phyloP scores from a whole-genome alignment of 257 asterid genomes.

The Petunia axillaris region DNA sequence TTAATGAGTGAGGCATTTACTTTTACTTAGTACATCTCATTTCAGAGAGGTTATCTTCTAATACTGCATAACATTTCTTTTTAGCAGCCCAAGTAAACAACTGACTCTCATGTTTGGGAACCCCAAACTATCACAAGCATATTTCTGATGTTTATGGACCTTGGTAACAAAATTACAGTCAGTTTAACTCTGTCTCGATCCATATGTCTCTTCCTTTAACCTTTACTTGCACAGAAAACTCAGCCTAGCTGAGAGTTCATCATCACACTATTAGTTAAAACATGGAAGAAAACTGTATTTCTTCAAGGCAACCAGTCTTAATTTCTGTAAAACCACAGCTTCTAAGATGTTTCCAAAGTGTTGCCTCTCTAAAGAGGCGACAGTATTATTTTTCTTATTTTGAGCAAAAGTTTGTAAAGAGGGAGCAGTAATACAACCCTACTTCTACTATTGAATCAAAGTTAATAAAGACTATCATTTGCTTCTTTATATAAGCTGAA shows the following conservation, averaged over 20 bases:
- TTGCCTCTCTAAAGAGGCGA: not conserved
- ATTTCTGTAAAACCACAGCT: not conserved
- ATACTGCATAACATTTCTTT: not conserved
- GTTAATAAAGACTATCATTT: not conserved
- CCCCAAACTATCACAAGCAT: not conserved
- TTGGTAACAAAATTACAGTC: not conserved
- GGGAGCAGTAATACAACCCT: not conserved
- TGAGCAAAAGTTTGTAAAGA: not conserved
- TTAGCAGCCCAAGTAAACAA: slow-evolving; percentile 2
- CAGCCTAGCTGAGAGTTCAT: not conserved
- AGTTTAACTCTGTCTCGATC: not conserved
- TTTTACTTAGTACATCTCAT: not conserved
- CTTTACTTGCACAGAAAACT: slow-evolving; percentile 10
- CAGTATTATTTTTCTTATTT: not conserved
- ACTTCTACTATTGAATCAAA: not conserved
- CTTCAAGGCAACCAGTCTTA: not conserved
- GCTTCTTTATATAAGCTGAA: slow-evolving; percentile 4
- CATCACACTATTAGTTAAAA: not conserved
- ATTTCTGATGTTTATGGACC: not conserved
- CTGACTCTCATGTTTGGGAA: not conserved
- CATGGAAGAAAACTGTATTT: not conserved
- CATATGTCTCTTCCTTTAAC: not conserved
- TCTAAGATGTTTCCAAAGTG: not conserved
- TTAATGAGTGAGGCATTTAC: not conserved
- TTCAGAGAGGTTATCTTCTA: not conserved